Conservation (phyloP, 1,284 basidiomycete species). For the Hortiboletus rubellus region DNA sequence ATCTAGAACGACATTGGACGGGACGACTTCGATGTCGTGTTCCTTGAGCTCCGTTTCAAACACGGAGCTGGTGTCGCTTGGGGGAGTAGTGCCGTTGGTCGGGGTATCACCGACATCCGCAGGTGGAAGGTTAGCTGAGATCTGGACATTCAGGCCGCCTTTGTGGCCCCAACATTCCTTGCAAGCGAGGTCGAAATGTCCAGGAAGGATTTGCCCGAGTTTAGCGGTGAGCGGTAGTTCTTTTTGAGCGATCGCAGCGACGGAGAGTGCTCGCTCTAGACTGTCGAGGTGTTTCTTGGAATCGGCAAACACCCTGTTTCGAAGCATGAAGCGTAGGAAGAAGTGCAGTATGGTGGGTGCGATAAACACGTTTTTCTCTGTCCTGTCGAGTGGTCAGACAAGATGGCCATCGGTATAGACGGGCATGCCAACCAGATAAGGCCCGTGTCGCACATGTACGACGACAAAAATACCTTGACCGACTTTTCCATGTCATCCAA, state of each 20-base stretch:
- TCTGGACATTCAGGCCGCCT: slow-evolving; percentile 21
- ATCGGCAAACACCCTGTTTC: slow-evolving; percentile 41
- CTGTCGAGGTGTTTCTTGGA: slow-evolving; percentile 22
- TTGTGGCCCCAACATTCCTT: slow-evolving; percentile 38
- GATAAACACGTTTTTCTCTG: slow-evolving; percentile 30
- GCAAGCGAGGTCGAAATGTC: slow-evolving; percentile 42
- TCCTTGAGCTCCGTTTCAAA: slow-evolving; percentile 31
- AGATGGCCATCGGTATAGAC: neutral
- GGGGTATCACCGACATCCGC: neutral
- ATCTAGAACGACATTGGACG: slow-evolving; percentile 31
- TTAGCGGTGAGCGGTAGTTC: slow-evolving; percentile 48
- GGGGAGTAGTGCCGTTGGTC: neutral
- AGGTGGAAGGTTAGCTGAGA: slow-evolving; percentile 11
- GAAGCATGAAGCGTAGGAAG: slow-evolving; percentile 49
- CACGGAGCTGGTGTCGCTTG: slow-evolving; percentile 1
- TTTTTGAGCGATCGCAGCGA: slow-evolving; percentile 39
- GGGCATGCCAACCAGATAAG: slow-evolving; percentile 42
- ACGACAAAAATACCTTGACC: slow-evolving; percentile 52
- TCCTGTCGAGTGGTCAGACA: slow-evolving; percentile 24
- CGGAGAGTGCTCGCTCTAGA: slow-evolving; percentile 36
- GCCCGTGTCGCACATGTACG: slow-evolving; percentile 48
- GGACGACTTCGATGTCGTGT: slow-evolving; percentile 26
- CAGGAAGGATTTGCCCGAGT: slow-evolving; percentile 42
- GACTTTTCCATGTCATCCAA: slow-evolving; percentile 46
- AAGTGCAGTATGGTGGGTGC: slow-evolving; percentile 48